A percentile compares a stretch with the other conserved stretches of the same genome.
Conservation (phyloP, 2,329 filamentous ascomycete genomes). For the Paecilomyces variotii region DNA sequence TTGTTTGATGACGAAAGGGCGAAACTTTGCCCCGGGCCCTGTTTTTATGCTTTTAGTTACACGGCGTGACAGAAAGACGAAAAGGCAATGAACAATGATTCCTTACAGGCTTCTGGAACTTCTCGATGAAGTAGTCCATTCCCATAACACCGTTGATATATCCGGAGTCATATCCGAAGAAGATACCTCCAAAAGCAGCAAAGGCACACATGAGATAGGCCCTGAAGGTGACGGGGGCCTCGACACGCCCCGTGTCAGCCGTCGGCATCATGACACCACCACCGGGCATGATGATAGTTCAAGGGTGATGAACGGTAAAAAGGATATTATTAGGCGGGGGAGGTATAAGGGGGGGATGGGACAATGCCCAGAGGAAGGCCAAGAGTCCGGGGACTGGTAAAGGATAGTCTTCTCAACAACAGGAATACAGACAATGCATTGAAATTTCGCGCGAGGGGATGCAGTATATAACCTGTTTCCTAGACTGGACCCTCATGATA, state of each 20-base stretch:
- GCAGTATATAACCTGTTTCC: neutral
- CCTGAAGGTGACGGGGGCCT: conserved; percentile 51
- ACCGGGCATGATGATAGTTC: neutral
- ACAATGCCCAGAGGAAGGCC: neutral
- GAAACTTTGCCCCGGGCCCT: conserved; percentile 15
- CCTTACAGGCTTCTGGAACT: conserved; percentile 20
- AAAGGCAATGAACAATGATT: neutral
- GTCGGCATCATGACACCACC: conserved; percentile 23
- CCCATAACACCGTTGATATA: conserved; percentile 38
- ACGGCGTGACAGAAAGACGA: neutral
- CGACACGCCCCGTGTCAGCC: conserved; percentile 46
- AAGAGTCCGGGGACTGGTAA: neutral
- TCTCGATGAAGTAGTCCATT: conserved; percentile 31
- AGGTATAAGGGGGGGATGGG: neutral
- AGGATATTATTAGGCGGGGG: neutral
- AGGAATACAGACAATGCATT: neutral
- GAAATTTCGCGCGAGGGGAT: neutral
- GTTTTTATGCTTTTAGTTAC: neutral
- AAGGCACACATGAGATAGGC: conserved; percentile 55
- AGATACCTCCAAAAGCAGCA: conserved; percentile 53
- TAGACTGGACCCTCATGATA: neutral
- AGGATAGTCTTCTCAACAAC: neutral
- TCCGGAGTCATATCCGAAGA: conserved; percentile 48
- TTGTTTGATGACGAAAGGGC: conserved; percentile 41
- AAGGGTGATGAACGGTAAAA: neutral